These are phyloP conservation scores for Solanum hybrid DNA, from an alignment of 305 asterid genomes.

Conservation along the genomic window DNA sequence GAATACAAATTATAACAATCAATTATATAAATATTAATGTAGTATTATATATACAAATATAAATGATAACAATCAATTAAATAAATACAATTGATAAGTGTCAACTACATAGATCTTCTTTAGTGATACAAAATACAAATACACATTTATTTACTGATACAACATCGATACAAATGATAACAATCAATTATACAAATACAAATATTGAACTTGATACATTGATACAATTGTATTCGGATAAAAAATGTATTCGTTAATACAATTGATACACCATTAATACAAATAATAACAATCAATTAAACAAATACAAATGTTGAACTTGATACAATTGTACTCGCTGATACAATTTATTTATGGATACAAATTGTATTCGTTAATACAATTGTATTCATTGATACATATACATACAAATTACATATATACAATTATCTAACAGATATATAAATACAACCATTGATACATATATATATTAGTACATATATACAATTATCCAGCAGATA, in stretches of 20 bases:
- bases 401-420: too few relatives aligned
- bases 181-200: neutral
- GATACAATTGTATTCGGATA: neutral
- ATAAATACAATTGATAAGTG: too few relatives aligned
- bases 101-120: neutral
- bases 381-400: neutral
- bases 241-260: too few relatives aligned
- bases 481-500: neutral
- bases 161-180: neutral
- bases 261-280: too few relatives aligned
- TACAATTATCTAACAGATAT: too few relatives aligned
- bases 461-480: neutral
- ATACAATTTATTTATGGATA: too few relatives aligned
- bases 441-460: neutral
- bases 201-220: neutral
- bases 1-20: neutral
- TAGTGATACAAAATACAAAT: neutral
- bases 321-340: neutral
- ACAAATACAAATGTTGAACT: neutral
- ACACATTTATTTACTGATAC: neutral
- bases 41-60: neutral
- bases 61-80: neutral
- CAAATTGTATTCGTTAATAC: neutral
- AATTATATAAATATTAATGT: neutral
- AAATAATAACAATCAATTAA: neutral